These are phyloP conservation scores for Urtica urens DNA, from an alignment of 306 rosid genomes.

Conservation along the genomic window DNA sequence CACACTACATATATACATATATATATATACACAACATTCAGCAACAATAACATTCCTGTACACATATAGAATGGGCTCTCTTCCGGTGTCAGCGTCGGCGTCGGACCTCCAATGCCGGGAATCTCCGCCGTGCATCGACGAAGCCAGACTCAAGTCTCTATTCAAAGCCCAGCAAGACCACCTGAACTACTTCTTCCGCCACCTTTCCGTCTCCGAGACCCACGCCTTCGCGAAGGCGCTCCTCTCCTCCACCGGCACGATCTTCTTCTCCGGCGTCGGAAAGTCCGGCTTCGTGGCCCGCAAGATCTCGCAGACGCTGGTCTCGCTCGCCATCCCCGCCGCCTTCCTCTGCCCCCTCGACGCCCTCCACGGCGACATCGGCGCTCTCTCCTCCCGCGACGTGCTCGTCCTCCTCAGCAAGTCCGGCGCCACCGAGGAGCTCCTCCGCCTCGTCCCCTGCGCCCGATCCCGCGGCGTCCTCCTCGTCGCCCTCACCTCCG, in stretches of 20 bases:
- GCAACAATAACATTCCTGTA: too few relatives aligned
- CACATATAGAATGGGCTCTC: conserved; percentile 54
- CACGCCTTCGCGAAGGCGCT: conserved; percentile 64
- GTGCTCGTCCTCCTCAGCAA: conserved; percentile 77
- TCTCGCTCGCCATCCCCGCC: conserved; percentile 77
- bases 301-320: conserved; percentile 94
- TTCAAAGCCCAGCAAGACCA: conserved; percentile 84
- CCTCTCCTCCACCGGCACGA: conserved; percentile 60
- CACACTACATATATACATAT: background rate
- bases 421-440: conserved; percentile 89
- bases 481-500: conserved; percentile 64
- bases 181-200: conserved; percentile 85
- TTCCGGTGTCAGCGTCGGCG: conserved; percentile 15
- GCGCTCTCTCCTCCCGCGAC: conserved; percentile 44
- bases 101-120: background rate
- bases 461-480: conserved; percentile 65
- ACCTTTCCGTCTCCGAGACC: conserved; percentile 76
- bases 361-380: conserved; percentile 98
- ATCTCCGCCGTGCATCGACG: conserved; percentile 29
- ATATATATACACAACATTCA: background rate
- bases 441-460: conserved; percentile 76
- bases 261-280: conserved; percentile 88
- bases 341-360: conserved; percentile 79
- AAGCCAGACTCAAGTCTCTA: conserved; percentile 40
- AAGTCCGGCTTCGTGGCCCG: conserved; percentile 94